Evolutionary conservation across 179 eudicot species (phyloP), one percentile per base, ranked within the genome.

Genomic region (Dionaea muscipula): DNA sequence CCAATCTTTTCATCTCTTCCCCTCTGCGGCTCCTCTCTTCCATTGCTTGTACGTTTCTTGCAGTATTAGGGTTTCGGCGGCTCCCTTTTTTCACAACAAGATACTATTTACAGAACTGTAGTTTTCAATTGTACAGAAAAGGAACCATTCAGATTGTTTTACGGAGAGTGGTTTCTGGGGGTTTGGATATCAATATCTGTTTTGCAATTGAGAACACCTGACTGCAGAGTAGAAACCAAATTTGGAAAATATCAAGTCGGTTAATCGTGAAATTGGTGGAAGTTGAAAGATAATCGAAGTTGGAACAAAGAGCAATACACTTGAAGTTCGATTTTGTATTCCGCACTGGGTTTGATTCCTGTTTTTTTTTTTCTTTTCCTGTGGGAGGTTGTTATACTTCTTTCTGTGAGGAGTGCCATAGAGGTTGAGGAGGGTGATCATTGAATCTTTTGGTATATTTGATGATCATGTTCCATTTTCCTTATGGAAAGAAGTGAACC

Each of bases 401-500:
- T 1, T 14, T 18, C 11, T 28, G 4, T 13, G 37, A 53, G 41
- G 56, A n/a, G 26, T 39, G 24, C 37, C 1, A 38, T 24, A 47
- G 48, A 27, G 35, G 25, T 27, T 35, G 31, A 12, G 48, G 25
- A 36, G 26, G 60, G 52, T 10, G n/a, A 13, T 28, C 48, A n/a
- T 18, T 28, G 14, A 25, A 57, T 44, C 20, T 41, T 23, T 46
- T 38, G 37, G 21, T 33, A 36, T 18, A 16, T 17, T 46, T 39
- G 64, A 59, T 31, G 60, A 81, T 72, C 66, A 79, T 83, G 90
- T 68, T 71, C 63, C 59, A 61, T 41, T 38, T 57, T 75, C 62
- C 64, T 71, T 76, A 90, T 90, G 95, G 95, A 81, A 60, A 80
- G 57, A 80, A 83, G 85, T 84, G 95, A 90, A 68, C 98, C 86